Percentiles rank a stretch among this genome's conserved stretches.
Evolutionary conservation across 2,329 filamentous ascomycete genomes (phyloP).

Genomic region (Diplodia corticola): DNA sequence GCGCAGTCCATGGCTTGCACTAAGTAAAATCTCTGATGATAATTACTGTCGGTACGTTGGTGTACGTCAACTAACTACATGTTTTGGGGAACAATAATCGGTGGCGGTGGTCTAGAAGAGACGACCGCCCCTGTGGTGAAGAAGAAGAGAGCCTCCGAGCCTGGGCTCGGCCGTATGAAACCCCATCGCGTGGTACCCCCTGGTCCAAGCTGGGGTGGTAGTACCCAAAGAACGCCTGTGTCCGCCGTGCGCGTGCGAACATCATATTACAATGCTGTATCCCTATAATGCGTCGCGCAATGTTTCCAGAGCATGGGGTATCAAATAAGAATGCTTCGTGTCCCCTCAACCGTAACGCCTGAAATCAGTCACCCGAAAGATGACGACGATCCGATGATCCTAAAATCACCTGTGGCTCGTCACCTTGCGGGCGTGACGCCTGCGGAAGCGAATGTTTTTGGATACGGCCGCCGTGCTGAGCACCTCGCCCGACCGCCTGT

Average conservation of each 20-base stretch:
- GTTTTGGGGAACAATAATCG: neutral
- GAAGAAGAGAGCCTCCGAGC: slow-evolving; percentile 4
- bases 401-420: slow-evolving; percentile 14
- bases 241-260: slow-evolving; percentile 15
- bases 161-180: slow-evolving; percentile 13
- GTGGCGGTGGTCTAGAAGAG: neutral
- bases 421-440: slow-evolving; percentile 27
- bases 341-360: slow-evolving; percentile 19
- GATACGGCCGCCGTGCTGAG: slow-evolving; percentile 32
- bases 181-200: slow-evolving; percentile 1
- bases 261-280: slow-evolving; percentile 18
- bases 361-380: slow-evolving; percentile 6
- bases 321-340: slow-evolving; percentile 22
- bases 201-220: slow-evolving; percentile 12
- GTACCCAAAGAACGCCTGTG: slow-evolving; percentile 18
- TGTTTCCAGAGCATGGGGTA: slow-evolving; percentile 22
- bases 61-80: neutral
- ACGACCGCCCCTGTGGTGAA: slow-evolving; percentile 8
- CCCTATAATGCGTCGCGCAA: slow-evolving; percentile 19
- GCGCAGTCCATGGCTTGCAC: neutral
- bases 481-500: slow-evolving; percentile 33
- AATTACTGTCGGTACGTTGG: neutral
- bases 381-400: slow-evolving; percentile 11
- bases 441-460: slow-evolving; percentile 37
- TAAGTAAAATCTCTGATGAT: neutral